Base-by-base conservation (phyloP, 2,329 filamentous ascomycete species). In the Sporothrix mexicana region DNA sequence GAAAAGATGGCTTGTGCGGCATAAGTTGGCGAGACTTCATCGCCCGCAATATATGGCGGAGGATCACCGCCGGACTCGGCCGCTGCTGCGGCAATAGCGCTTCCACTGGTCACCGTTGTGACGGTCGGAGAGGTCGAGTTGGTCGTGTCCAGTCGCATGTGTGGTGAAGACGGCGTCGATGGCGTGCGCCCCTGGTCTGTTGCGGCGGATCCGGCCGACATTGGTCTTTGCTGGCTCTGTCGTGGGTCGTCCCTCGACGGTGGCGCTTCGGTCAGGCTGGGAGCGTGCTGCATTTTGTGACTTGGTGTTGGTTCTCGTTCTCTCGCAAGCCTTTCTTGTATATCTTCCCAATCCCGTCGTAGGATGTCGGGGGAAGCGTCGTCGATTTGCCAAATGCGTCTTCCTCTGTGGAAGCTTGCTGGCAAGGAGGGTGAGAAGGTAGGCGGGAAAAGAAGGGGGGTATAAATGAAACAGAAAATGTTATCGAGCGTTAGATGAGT, bases 121-220 rank as follows among this genome's bases (percentile, higher is more conserved):
- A 83, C 84, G 77, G 83, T 83, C 25, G 86, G 87, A 73, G 87
- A 86, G 74, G 84, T 85, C 71, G 86, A 88, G 73, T 86, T 87
- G 74, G 79, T 82, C 49, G 87, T 87, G 77, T 88, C 85, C 78
- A 87, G 87, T 75, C 83, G 78, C 75, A 78, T 71, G 12, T 79
- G 80, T 70, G 80, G 78, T 20, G 80, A 80, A 10, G 77, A 74
- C 45, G 78, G 77, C 13, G 76, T 76, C 17, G 77, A 74, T 9
- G 77, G 77, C 15, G 73, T 75, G n/a, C 64, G 77, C 72, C 76
- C 71, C 4, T 69, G 77, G 36, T 74, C 73, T 4, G 70, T 73
- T 43, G 68, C 73, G 15, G 70, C 69, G 30, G 76, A 74, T 45
- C 72, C 70, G 25, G 74, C 62, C 15, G 75, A 74, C 66, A 74